Evolutionary conservation across 495 filamentous ascomycete genomes (phyloP).

Genomic region (Penicillium nucicola): DNA sequence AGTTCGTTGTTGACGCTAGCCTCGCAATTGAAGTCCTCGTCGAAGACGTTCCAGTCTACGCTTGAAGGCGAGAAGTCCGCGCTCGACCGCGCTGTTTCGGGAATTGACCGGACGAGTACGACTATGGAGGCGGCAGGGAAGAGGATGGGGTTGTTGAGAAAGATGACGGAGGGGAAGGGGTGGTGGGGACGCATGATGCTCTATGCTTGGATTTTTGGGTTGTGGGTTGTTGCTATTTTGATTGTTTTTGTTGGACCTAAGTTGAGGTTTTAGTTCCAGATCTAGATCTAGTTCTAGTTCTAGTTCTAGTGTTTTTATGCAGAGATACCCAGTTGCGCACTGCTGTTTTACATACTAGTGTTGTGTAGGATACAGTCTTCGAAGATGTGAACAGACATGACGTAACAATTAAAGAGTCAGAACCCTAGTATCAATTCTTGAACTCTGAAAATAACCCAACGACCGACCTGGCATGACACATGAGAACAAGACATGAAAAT

Average conservation of each 20-base stretch:
- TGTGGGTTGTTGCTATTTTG: conserved; percentile 71
- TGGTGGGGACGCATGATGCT: conserved; percentile 84
- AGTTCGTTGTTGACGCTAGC: conserved; percentile 75
- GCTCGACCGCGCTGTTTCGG: conserved; percentile 64
- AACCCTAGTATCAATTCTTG: conserved; percentile 31
- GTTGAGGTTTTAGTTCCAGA: conserved; percentile 75
- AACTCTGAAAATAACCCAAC: conserved; percentile 37
- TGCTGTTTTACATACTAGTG: too few species aligned
- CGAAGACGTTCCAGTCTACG: conserved; percentile 63
- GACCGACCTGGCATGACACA: conserved; percentile 43
- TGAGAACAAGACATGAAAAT: conserved; percentile 41
- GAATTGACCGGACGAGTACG: conserved; percentile 69
- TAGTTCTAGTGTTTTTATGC: not conserved
- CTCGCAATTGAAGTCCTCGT: conserved; percentile 69
- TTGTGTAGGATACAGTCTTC: too few species aligned
- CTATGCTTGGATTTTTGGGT: conserved; percentile 75
- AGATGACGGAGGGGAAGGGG: conserved; percentile 80
- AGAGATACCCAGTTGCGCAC: not conserved
- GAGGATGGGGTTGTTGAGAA: conserved; percentile 68
- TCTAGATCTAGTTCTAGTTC: too few species aligned
- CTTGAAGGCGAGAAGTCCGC: conserved; percentile 71
- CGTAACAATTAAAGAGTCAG: conserved; percentile 15
- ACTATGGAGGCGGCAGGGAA: conserved; percentile 72
- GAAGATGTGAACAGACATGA: not conserved
- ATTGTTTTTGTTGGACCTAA: conserved; percentile 82